Base-by-base conservation (phyloP, 306 rosid species). In the Castanea mollissima region DNA sequence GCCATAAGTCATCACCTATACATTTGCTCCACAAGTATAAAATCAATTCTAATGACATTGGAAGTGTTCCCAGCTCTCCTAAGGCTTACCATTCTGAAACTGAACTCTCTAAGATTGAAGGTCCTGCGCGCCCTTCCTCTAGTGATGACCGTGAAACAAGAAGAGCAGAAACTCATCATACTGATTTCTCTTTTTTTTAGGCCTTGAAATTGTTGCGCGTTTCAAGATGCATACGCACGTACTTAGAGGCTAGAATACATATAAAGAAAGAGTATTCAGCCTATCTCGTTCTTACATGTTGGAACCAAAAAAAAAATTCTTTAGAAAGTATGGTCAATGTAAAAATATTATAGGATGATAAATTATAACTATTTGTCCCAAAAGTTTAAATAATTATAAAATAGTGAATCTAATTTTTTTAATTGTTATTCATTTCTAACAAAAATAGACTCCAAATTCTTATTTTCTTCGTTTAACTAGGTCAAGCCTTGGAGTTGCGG, bases 11-110 rank as follows among this genome's bases (percentile, higher is more conserved):
- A 54, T 89, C 93, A 4, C 93, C 92, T 0, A 1, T 87, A 34
- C 92, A 89, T 73, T 77, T 91, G 81, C 96, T 91, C 11, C 93
- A 91, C 74, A 86, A 76, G 58, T 83, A 73, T 76, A 87, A 82
- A 11, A 85, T 91, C 16, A 76, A 76, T 51, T 87, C 83, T 49
- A 62, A 57, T 0, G 89, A 88, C 51, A 54, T 81, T 1, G 96
- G 87, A 44, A 83, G 75, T 27, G 86, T 74, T 55, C 76, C 31
- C 34, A 73, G 74, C 65, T 89, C 92, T 63, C 95, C 91, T 5
- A 57, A 76, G 58, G 87, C 92, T 62, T 84, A 84, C 75, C 95
- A 81, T 56, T 91, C 92, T 46, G 95, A 88, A 3, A 84, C 77
- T 12, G 95, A 91, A n/a, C 79, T 86, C 21, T 91, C 90, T 0